These are phyloP conservation scores for Harringtonia lauricola DNA, from an alignment of 2,329 filamentous ascomycete genomes.

Conservation along the genomic window DNA sequence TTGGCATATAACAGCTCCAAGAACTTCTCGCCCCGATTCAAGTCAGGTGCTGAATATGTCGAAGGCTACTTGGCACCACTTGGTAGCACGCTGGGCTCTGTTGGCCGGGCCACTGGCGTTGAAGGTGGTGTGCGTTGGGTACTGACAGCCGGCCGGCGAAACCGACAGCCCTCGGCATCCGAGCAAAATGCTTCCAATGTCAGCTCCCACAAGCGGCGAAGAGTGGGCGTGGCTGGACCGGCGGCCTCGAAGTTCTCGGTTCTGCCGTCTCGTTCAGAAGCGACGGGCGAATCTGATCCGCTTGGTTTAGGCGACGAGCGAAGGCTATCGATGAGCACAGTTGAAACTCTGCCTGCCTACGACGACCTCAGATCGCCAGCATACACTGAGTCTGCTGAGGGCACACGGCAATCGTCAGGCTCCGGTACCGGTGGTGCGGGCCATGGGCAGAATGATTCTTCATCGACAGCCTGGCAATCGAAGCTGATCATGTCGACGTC, in stretches of 20 bases:
- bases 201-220: slow-evolving; percentile 44
- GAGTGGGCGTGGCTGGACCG: slow-evolving; percentile 5
- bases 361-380: slow-evolving; percentile 66
- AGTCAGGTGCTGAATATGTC: slow-evolving; percentile 81
- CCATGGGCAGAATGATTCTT: neutral
- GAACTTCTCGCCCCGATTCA: slow-evolving; percentile 76
- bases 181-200: slow-evolving; percentile 30
- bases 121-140: slow-evolving; percentile 83
- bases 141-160: slow-evolving; percentile 48
- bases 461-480: slow-evolving; percentile 53
- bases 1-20: slow-evolving; percentile 82
- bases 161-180: slow-evolving; percentile 28
- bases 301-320: slow-evolving; percentile 27
- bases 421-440: neutral
- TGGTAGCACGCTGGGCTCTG: slow-evolving; percentile 74
- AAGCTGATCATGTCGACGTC: slow-evolving; percentile 84
- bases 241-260: neutral
- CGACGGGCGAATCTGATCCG: slow-evolving; percentile 4
- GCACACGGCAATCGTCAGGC: no score
- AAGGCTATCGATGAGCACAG: slow-evolving; percentile 53
- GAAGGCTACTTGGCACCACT: slow-evolving; percentile 81
- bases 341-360: slow-evolving; percentile 74
- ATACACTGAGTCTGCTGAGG: slow-evolving; percentile 49
- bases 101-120: slow-evolving; percentile 76
- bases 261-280: neutral